These are phyloP conservation scores for Amanita pallidorosea DNA, from an alignment of 768 basidiomycete species.

Conservation along the genomic window DNA sequence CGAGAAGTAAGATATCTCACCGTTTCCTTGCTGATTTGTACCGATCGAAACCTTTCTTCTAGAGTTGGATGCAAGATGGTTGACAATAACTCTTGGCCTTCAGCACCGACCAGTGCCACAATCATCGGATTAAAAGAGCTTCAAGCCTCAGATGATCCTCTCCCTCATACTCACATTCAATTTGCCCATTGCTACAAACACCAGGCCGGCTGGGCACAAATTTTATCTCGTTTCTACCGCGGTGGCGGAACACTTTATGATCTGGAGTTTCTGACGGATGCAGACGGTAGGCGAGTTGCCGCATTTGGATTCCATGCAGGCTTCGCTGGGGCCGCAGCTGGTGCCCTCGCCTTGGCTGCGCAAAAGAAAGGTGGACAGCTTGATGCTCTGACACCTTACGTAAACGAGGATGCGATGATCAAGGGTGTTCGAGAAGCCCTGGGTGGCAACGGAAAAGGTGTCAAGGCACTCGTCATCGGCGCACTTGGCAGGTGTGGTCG, in stretches of 20 bases:
- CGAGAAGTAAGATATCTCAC: constrained; percentile 61
- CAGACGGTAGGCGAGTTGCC: constrained; percentile 78
- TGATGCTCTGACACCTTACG: constrained; percentile 68
- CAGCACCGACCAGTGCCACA: constrained; percentile 58
- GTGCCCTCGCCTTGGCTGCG: constrained; percentile 71
- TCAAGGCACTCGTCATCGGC: constrained; percentile 90
- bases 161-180: constrained; percentile 93
- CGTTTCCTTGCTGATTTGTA: neutral
- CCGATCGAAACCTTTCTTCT: neutral
- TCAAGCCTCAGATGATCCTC: constrained; percentile 67
- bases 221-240: constrained; percentile 75
- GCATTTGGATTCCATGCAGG: constrained; percentile 99
- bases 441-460: constrained; percentile 56
- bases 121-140: constrained; percentile 98
- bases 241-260: constrained; percentile 88
- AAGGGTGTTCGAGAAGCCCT: constrained; percentile 53
- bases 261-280: constrained; percentile 89
- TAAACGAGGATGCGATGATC: constrained; percentile 81
- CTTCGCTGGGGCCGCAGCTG: constrained; percentile 94
- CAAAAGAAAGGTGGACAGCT: constrained; percentile 49
- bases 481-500: constrained; percentile 91
- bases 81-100: constrained; percentile 82
- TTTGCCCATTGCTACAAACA: constrained; percentile 98
- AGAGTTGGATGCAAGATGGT: constrained; percentile 90
- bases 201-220: constrained; percentile 84